Percentiles rank a stretch among this genome's conserved stretches.
These are phyloP conservation scores for Leishmania guyanensis DNA, from an alignment of 208 protist species.

Conservation along the genomic window DNA sequence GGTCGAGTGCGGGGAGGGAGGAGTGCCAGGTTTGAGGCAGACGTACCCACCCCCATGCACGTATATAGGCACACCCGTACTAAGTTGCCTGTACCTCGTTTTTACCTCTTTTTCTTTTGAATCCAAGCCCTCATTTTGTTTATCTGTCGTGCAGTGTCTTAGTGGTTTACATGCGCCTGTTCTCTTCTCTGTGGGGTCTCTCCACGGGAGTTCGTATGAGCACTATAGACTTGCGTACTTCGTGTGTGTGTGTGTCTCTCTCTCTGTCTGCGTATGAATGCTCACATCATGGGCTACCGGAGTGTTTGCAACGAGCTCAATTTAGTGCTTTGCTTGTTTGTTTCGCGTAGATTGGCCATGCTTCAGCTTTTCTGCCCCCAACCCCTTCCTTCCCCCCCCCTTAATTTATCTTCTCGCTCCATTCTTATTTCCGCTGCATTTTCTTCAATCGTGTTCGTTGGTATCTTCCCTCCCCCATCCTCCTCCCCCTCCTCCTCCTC, in stretches of 20 bases:
- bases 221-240: not conserved
- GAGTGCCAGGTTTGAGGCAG: not conserved
- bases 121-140: not conserved
- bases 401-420: not conserved
- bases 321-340: not conserved
- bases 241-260: not conserved
- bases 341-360: not conserved
- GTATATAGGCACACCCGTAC: not conserved
- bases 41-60: not conserved
- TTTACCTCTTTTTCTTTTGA: not conserved
- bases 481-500: no score
- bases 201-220: not conserved
- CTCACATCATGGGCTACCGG: not conserved
- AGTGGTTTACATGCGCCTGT: not conserved
- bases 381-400: no score
- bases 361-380: not conserved
- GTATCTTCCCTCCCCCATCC: not conserved
- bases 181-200: not conserved
- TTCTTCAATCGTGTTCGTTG: not conserved
- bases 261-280: not conserved
- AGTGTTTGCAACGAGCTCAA: no score
- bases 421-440: not conserved
- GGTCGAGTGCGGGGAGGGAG: not conserved
- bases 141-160: not conserved
- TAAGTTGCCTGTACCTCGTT: not conserved